phyloP scores from a whole-genome alignment of 345 rosid genomes.

The Syzygium grande region DNA sequence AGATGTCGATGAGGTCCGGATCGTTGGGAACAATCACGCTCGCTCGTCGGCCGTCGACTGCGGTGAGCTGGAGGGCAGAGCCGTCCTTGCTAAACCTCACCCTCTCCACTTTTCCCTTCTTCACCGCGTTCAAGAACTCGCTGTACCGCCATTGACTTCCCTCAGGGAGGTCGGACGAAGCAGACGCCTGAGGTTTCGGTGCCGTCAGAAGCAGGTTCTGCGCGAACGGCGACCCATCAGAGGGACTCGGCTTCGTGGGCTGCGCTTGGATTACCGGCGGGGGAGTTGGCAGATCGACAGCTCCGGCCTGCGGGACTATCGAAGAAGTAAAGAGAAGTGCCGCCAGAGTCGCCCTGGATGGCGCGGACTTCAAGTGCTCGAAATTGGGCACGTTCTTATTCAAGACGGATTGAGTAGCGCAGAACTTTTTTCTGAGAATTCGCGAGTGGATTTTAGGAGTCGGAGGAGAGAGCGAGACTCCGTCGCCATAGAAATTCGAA shows the following conservation, averaged over 20 bases:
- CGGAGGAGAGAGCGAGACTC: background rate
- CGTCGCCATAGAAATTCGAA: constrained; percentile 17
- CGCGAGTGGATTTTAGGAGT: constrained; percentile 17
- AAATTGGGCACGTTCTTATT: background rate
- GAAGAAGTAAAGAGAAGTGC: constrained; percentile 26
- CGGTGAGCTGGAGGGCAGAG: constrained; percentile 16
- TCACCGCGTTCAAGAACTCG: constrained; percentile 18
- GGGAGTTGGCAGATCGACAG: constrained; percentile 17
- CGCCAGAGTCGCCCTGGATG: constrained; percentile 18
- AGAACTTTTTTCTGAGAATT: background rate
- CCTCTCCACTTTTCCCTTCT: constrained; percentile 19
- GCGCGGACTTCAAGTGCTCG: constrained; percentile 4
- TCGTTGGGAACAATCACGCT: constrained; percentile 11
- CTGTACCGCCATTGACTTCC: constrained; percentile 18
- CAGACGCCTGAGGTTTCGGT: constrained; percentile 24
- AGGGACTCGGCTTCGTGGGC: constrained; percentile 16
- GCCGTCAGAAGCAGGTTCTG: constrained; percentile 39
- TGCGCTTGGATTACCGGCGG: constrained; percentile 30
- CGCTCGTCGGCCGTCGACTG: constrained; percentile 19
- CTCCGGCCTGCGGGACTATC: constrained; percentile 24
- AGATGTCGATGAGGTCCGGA: constrained; percentile 14
- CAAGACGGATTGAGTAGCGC: background rate
- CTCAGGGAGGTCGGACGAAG: constrained; percentile 17
- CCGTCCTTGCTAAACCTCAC: constrained; percentile 23
- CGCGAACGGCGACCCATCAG: constrained; percentile 21